Evolutionary conservation across 2,329 filamentous ascomycete species (phyloP), one percentile per base, ranked within the genome.

Genomic region (Xylaria sp.): DNA sequence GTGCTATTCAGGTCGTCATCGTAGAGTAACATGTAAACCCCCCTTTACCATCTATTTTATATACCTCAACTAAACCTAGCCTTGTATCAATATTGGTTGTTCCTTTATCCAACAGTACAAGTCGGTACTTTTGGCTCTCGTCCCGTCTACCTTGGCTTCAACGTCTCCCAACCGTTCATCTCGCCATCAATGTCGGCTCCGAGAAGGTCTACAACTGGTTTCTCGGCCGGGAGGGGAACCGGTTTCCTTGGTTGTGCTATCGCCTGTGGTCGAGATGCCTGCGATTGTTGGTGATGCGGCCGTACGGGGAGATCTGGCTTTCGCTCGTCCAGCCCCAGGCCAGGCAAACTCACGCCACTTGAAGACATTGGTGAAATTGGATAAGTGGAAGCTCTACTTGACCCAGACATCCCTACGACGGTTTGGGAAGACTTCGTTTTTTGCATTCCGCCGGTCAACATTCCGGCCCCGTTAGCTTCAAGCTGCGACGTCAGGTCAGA

Each of bases 81-180:
- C 57, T 33, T 15, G 31, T 28, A 31, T 13, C 28, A 33, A 51
- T 56, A 57, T 31, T 15, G 57, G 58, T 3, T 10, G 8, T 15
- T 54, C 13, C 31, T 41, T 41, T 56, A 64, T 51, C 58, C 51
- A 62, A 49, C 18, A 48, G 46, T 49, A 18, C n/a, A 8, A n/a
- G n/a, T 51, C 33, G 13, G 20, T 48, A 4, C 12, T 2, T 9
- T 15, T 7, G 23, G 7, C 12, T 43, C 33, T 36, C 0, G 57
- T 3, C 49, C 31, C 49, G 18, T 75, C 72, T 79, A 80, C 56
- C 75, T 79, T 48, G 87, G 87, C 75, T 86, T 86, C 74, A 89
- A 74, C 4, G 86, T 85, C 74, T 88, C 85, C 86, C 86, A 89
- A 25, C 84, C 82, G 13, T 84, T 83, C 78, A 88, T 80, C 46